These are phyloP conservation scores for Syzygium aromaticum DNA, from an alignment of 345 rosid species.

Conservation along the genomic window DNA sequence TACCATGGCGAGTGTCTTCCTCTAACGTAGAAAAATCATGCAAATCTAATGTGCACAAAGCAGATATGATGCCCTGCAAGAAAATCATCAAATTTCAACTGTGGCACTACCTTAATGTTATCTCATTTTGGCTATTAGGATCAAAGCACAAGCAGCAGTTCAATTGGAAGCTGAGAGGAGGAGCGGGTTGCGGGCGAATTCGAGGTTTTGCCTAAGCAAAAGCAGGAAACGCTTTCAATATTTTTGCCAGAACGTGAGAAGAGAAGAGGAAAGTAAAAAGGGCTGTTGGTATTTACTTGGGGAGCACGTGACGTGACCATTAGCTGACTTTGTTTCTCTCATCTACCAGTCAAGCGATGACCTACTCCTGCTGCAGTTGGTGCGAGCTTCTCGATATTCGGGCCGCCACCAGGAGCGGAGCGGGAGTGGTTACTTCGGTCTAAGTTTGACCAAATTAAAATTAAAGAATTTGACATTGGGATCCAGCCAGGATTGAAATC, in stretches of 20 bases:
- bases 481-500: too few species aligned
- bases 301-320: not conserved
- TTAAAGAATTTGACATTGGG: not conserved
- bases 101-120: not conserved
- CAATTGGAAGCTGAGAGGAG: not conserved
- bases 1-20: not conserved
- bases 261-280: not conserved
- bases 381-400: not conserved
- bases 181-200: not conserved
- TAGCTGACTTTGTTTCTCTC: not conserved
- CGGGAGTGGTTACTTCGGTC: not conserved
- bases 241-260: not conserved
- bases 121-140: not conserved
- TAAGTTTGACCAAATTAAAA: not conserved
- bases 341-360: not conserved
- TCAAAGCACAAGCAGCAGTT: not conserved
- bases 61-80: not conserved
- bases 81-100: not conserved
- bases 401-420: not conserved
- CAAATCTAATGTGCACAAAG: not conserved
- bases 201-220: not conserved
- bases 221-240: not conserved
- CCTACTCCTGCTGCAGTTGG: not conserved
- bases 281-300: not conserved
- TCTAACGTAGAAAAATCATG: not conserved